Conservation (phyloP, 2,329 filamentous ascomycete genomes). For the Ophiostoma quercus region DNA sequence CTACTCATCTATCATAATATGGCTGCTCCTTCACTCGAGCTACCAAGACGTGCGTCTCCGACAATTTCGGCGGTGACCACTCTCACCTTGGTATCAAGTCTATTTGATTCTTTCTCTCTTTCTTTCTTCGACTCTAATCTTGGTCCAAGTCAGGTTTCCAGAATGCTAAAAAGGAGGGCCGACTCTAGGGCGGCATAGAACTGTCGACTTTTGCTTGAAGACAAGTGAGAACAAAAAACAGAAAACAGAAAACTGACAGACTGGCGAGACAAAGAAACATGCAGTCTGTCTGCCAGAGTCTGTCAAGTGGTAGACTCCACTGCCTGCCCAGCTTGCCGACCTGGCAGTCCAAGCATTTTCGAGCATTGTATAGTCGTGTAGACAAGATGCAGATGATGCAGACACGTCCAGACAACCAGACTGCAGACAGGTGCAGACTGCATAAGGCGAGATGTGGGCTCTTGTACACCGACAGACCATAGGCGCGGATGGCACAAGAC, state of each 20-base stretch:
- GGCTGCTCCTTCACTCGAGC: slow-evolving; percentile 16
- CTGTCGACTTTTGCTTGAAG: slow-evolving; percentile 7
- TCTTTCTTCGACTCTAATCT: background rate
- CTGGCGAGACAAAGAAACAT: background rate
- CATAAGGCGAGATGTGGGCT: background rate
- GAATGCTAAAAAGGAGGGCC: slow-evolving; percentile 17
- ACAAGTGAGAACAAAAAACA: slow-evolving; percentile 10
- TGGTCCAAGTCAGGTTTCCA: slow-evolving; percentile 4
- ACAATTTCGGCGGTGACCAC: slow-evolving; percentile 24
- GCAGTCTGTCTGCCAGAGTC: background rate
- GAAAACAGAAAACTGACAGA: background rate
- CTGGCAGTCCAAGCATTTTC: slow-evolving; percentile 2
- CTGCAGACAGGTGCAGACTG: background rate
- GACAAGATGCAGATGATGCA: no score
- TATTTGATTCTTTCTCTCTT: slow-evolving; percentile 5
- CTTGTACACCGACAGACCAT: slow-evolving; percentile 7
- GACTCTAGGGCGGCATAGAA: slow-evolving; percentile 16
- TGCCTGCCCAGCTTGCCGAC: background rate
- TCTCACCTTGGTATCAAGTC: background rate
- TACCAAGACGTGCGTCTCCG: slow-evolving; percentile 2
- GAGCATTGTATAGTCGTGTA: background rate
- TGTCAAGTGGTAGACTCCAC: slow-evolving; percentile 7
- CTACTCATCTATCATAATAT: slow-evolving; percentile 23
- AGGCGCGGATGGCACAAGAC: background rate
- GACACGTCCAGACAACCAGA: background rate